phyloP scores from a whole-genome alignment of 2,329 filamentous ascomycete genomes.

The Venturiaceae sp. region DNA sequence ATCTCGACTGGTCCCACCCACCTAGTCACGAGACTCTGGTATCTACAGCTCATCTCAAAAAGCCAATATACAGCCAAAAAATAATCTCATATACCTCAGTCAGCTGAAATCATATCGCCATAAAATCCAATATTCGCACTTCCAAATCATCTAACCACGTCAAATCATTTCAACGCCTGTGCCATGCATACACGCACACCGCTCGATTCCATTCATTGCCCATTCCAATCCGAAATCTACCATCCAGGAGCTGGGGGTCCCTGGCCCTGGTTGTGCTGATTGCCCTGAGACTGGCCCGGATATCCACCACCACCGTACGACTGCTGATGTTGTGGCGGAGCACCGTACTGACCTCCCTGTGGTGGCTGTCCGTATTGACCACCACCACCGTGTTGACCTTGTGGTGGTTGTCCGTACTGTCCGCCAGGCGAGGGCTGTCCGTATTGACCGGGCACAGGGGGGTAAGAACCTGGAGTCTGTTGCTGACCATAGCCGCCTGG shows the following conservation, averaged over 20 bases:
- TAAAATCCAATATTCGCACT: no score
- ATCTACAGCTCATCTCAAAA: background rate
- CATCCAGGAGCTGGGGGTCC: background rate
- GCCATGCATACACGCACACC: background rate
- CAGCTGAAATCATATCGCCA: background rate
- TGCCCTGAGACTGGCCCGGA: background rate
- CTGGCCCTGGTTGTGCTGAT: background rate
- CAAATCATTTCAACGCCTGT: background rate
- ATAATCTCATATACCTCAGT: background rate
- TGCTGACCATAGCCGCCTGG: constrained; percentile 4
- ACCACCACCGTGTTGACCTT: background rate
- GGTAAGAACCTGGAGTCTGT: background rate
- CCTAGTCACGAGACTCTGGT: background rate
- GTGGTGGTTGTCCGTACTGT: background rate
- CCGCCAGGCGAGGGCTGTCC: background rate
- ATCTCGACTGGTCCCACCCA: no score
- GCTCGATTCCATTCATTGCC: background rate
- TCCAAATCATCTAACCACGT: background rate
- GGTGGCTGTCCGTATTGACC: background rate
- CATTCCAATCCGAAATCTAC: background rate
- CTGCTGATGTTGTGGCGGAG: background rate
- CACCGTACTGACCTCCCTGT: background rate
- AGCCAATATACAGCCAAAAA: background rate
- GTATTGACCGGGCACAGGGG: background rate
- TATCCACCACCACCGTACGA: background rate